Percentiles rank a stretch among this genome's conserved stretches.
Evolutionary conservation across 495 filamentous ascomycete species (phyloP).

Genomic region (Halenospora varia): DNA sequence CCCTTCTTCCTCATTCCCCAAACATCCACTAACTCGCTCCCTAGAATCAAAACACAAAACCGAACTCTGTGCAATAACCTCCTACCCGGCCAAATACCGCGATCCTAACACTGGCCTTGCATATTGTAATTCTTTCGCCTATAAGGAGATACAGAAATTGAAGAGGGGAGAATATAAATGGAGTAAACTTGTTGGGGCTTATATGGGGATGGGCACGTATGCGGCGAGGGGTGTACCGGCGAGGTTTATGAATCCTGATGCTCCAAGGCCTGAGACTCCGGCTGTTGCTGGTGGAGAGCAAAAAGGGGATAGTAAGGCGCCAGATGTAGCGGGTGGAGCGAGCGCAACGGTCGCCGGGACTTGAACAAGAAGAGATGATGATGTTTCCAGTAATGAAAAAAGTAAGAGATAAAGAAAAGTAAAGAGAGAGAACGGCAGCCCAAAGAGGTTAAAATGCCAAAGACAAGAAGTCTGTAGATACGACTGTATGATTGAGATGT

Average conservation of each 20-base stretch:
- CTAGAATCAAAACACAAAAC: conserved; percentile 34
- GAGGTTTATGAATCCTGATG: conserved; percentile 44
- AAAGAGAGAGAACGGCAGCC: no score
- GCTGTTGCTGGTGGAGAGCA: not conserved
- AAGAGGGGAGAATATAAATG: conserved; percentile 64
- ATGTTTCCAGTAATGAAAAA: no score
- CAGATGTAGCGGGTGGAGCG: no score
- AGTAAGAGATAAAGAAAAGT: no score
- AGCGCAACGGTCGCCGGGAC: no score
- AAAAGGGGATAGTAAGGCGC: no score
- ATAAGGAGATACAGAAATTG: conserved; percentile 65
- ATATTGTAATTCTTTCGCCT: conserved; percentile 71
- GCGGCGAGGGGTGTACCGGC: conserved; percentile 67
- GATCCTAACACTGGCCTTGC: conserved; percentile 75
- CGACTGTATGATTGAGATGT: no score
- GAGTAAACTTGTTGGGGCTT: conserved; percentile 72
- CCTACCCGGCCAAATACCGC: conserved; percentile 69
- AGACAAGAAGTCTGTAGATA: no score
- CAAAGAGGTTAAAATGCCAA: no score
- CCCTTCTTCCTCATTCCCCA: not conserved
- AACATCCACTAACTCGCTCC: not conserved
- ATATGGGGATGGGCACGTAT: conserved; percentile 56
- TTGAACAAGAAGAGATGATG: no score
- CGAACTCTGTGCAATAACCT: conserved; percentile 73
- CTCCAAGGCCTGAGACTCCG: not conserved